Evolutionary conservation across 1,284 basidiomycete genomes (phyloP), one percentile per base, ranked within the genome.

Genomic region (Ustilago hordei): DNA sequence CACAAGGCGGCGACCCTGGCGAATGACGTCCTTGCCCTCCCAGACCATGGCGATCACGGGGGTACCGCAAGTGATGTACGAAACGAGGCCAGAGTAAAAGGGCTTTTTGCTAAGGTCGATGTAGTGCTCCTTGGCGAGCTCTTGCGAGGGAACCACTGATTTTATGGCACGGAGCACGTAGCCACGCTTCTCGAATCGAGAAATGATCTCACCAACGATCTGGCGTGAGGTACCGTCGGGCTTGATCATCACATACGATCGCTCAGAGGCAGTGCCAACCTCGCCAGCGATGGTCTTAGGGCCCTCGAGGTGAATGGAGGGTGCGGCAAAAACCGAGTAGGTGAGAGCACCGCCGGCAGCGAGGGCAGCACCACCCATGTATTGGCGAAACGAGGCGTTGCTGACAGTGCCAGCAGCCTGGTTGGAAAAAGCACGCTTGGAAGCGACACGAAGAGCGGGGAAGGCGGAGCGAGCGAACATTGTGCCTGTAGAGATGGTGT

Each of bases 241-340:
- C 76, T 84, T 81, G 63, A 87, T 87, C 88, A 88, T 88, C 81
- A 88, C 82, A 77, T 87, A 88, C 58, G 87, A 87, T 62, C 86
- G 81, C 82, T 88, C 87, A 39, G 84, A 79, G 47, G 79, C 80
- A 41, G 87, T 88, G 34, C 86, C 85, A 79, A 87, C 86, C 79
- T 87, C 87, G 48, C 88, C 88, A n/a, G 87, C 87, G 62, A 88
- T 87, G 68, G 87, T 87, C 80, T 84, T 85, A 50, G 84, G 70
- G 52, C 86, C 87, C 69, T 88, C 87, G 63, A 87, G 84, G 60
- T 78, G 76, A 43, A 80, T 61, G 11, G 68, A 39, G 41, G 70
- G 66, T 47, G 78, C 60, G 23, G 63, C 31, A 56, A 70, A 59
- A 36, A 70, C 61, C 48, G 70, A 74, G 78, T 70, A 73, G 35